phyloP scores from a whole-genome alignment of 2,329 filamentous ascomycete genomes.

The Epichloe sylvatica region DNA sequence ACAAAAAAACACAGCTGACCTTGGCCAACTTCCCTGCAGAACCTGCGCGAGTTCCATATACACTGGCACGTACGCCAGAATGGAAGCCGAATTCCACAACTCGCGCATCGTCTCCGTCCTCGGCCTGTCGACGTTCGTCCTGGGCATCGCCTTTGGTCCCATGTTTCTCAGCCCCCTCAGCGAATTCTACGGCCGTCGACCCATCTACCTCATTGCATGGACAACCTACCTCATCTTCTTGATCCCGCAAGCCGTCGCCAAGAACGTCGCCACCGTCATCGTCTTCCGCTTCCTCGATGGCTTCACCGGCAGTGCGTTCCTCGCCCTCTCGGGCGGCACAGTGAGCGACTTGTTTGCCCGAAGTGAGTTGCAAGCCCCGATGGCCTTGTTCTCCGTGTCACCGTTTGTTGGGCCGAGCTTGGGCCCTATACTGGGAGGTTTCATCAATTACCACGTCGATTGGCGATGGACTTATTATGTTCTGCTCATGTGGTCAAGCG shows the following conservation, averaged over 20 bases:
- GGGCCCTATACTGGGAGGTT: constrained; percentile 55
- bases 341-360: constrained; percentile 66
- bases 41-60: constrained; percentile 84
- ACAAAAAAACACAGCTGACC: neutral
- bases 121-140: constrained; percentile 70
- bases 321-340: constrained; percentile 69
- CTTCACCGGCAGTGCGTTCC: constrained; percentile 52
- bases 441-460: constrained; percentile 60
- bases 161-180: constrained; percentile 50
- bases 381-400: constrained; percentile 63
- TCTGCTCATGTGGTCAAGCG: constrained; percentile 66
- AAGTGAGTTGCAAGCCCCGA: constrained; percentile 59
- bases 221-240: constrained; percentile 64
- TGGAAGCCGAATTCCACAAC: constrained; percentile 59
- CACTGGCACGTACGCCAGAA: constrained; percentile 65
- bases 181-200: constrained; percentile 70
- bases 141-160: constrained; percentile 54
- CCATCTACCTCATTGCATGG: constrained; percentile 67
- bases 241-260: constrained; percentile 67
- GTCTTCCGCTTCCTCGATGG: constrained; percentile 66
- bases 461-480: constrained; percentile 84
- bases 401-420: constrained; percentile 50
- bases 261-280: constrained; percentile 69
- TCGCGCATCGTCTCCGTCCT: constrained; percentile 62
- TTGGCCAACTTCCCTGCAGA: constrained; percentile 24